phyloP scores from a whole-genome alignment of 129 eudicot species.

The Gnaphalium uliginosum region DNA sequence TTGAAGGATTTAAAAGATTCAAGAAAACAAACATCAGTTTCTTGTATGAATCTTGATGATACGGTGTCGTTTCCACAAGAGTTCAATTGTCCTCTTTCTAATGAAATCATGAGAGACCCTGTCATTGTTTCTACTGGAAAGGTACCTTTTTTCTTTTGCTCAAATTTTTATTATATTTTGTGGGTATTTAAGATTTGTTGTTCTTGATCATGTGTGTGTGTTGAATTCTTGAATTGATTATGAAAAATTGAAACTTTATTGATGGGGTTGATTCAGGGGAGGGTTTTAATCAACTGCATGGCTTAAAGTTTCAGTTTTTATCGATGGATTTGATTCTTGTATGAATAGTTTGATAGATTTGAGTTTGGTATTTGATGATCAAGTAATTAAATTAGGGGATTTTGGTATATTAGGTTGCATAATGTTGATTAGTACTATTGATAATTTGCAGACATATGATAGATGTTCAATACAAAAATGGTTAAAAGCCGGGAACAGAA shows the following conservation, averaged over 20 bases:
- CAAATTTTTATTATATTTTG: background rate
- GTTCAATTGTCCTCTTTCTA: constrained; percentile 78
- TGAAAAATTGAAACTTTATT: background rate
- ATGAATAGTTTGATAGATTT: background rate
- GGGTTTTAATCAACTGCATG: background rate
- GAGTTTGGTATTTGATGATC: background rate
- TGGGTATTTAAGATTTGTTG: background rate
- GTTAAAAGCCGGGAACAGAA: constrained; percentile 72
- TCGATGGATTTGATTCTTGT: background rate
- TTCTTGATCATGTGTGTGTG: background rate
- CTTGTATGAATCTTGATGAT: constrained; percentile 21
- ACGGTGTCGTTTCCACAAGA: constrained; percentile 50
- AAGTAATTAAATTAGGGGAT: background rate
- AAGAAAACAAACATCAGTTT: constrained; percentile 25
- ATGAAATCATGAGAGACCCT: constrained; percentile 87
- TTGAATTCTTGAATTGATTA: background rate
- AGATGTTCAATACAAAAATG: constrained; percentile 77
- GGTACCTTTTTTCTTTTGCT: constrained; percentile 35
- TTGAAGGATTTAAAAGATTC: constrained; percentile 56
- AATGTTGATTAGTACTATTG: constrained; percentile 16
- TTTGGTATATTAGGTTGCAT: constrained; percentile 8
- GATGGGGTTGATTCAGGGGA: constrained; percentile 1
- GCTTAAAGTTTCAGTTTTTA: background rate
- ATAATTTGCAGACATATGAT: constrained; percentile 73
- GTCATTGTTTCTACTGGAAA: constrained; percentile 79